Percentiles rank a stretch among this genome's conserved stretches.
Evolutionary conservation across 768 basidiomycete genomes (phyloP).

Genomic region (Hypholoma sublateritium): DNA sequence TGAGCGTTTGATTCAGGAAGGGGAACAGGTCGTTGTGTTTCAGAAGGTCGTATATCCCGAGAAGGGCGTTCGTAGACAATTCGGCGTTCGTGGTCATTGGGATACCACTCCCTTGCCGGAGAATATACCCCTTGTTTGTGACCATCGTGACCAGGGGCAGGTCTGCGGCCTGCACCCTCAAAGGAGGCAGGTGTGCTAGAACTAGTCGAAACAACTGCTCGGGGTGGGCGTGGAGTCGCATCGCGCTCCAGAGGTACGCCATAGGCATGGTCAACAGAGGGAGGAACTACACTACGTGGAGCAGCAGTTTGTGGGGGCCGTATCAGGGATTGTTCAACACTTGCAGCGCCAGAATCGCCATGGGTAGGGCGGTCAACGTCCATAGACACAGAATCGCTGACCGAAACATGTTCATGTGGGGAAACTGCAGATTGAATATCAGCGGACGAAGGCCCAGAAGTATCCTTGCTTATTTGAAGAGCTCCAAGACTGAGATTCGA

Average conservation of each 20-base stretch:
- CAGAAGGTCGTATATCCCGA: slow-evolving; percentile 9
- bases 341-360: neutral
- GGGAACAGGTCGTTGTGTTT: slow-evolving; percentile 6
- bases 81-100: slow-evolving; percentile 9
- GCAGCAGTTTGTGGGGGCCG: neutral
- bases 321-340: neutral
- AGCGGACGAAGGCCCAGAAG: slow-evolving; percentile 14
- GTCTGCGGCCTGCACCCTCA: neutral
- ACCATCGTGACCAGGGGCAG: neutral
- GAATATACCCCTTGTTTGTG: neutral
- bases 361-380: neutral
- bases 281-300: neutral
- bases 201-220: neutral
- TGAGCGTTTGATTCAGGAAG: slow-evolving; percentile 2
- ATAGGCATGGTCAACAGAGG: neutral
- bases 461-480: slow-evolving; percentile 15
- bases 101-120: slow-evolving; percentile 2
- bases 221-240: neutral
- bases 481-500: slow-evolving; percentile 7
- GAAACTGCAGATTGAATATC: slow-evolving; percentile 11
- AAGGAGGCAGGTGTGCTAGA: neutral
- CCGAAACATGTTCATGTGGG: slow-evolving; percentile 3
- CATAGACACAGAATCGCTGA: neutral
- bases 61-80: slow-evolving; percentile 4
- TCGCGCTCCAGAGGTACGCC: neutral